phyloP scores from a whole-genome alignment of 352 stramenopile genomes.

The Phytophthora hybrid region DNA sequence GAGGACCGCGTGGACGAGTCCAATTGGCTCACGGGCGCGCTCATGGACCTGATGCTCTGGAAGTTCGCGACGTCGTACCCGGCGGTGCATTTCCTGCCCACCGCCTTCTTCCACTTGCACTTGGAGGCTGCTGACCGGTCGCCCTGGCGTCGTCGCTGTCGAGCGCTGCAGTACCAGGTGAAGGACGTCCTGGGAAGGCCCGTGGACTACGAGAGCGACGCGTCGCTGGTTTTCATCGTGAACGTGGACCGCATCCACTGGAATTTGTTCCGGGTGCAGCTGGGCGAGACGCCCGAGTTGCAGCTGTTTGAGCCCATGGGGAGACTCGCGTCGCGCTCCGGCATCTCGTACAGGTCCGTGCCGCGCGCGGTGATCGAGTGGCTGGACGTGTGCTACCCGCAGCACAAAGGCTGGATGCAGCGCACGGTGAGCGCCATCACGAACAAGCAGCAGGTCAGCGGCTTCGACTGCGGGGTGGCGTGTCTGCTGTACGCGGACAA shows the following conservation, averaged over 20 bases:
- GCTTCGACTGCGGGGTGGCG: slow-evolving; percentile 90
- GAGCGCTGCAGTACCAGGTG: slow-evolving; percentile 39
- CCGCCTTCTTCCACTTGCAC: slow-evolving; percentile 84
- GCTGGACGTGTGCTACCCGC: slow-evolving; percentile 82
- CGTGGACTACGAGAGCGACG: slow-evolving; percentile 65
- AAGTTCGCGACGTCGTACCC: slow-evolving; percentile 80
- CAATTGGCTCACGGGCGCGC: slow-evolving; percentile 84
- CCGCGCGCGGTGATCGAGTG: slow-evolving; percentile 84
- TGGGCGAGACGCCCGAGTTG: slow-evolving; percentile 67
- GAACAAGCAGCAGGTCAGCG: slow-evolving; percentile 87
- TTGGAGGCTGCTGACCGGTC: slow-evolving; percentile 31
- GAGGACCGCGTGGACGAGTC: slow-evolving; percentile 79
- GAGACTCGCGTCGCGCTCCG: slow-evolving; percentile 60
- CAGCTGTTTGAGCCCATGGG: slow-evolving; percentile 93
- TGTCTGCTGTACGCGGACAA: slow-evolving; percentile 91
- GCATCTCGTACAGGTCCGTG: slow-evolving; percentile 78
- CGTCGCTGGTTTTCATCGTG: slow-evolving; percentile 84
- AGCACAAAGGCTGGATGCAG: slow-evolving; percentile 64
- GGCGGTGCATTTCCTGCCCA: slow-evolving; percentile 82
- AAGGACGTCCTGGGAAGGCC: slow-evolving; percentile 74
- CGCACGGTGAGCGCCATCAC: slow-evolving; percentile 80
- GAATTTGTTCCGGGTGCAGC: slow-evolving; percentile 88
- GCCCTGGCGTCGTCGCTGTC: slow-evolving; percentile 22
- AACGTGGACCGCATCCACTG: slow-evolving; percentile 89
- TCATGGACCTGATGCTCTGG: slow-evolving; percentile 90